Base-by-base conservation (phyloP, 164 flowering plant genomes). In the Umbellularia californica region DNA sequence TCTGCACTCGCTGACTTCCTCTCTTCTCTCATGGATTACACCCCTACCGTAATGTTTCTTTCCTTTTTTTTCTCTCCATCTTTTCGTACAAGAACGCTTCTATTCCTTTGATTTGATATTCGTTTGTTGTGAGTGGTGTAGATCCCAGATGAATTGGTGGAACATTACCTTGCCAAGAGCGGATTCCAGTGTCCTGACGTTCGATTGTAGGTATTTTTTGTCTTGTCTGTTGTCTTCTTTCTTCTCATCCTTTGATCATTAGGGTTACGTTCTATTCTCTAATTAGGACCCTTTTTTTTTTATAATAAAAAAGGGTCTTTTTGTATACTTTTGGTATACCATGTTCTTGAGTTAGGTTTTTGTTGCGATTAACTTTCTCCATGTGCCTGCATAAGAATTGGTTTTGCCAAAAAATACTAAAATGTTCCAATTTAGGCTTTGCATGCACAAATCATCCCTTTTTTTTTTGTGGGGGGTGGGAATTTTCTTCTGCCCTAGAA, bases 111-210 rank as follows among this genome's bases (percentile, higher is more conserved):
- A 41, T 41, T 9, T 5, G 47, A 7, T 41, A 41, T 41, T 67
- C 33, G 9, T 12, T 73, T 73, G 47, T 51, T 60, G 10, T 35
- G 50, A 30, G 35, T 30, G 74, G 64, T 69, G 63, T 84, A 94
- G 98, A 92, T 95, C 64, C 97, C 97, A 6, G 98, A 95, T 65
- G 98, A 95, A 82, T 75, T 95, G 79, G 98, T 90, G 72, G 99
- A 93, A 85, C 97, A 93, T 81, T 95, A 91, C 77, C 74, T 95
- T 13, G 95, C 86, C 28, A 93, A 88, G 82, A 90, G 97, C 72
- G 98, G 98, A 23, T 93, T 93, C 72, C 97, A 93, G 74, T 93
- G 93, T 63, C 98, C 98, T 50, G 97, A 95, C 78, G 89, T 90
- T 75, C 88, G 98, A 88, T 76, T 95, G 97, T 94, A 85, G 84